Evolutionary conservation across 2,329 filamentous ascomycete genomes (phyloP), one percentile per base, ranked within the genome.

Genomic region (Colletotrichum brevisporum): DNA sequence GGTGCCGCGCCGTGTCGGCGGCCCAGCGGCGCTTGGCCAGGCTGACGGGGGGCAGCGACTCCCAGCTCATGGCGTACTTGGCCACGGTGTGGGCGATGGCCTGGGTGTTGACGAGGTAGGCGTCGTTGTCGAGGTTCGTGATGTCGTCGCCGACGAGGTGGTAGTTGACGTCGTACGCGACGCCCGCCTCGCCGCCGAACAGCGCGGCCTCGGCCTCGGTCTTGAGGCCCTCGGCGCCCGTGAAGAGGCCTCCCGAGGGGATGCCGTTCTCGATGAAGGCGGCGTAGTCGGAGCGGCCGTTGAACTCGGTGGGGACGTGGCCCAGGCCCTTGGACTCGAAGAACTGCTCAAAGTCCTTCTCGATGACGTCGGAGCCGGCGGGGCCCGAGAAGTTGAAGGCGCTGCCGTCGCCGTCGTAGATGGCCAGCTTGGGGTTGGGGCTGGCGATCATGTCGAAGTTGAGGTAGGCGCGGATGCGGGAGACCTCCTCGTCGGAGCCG

Each of bases 221-320:
- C 85, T 91, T 92, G 76, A 89, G 76, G 5, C 81, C 86, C 76
- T 92, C 90, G 2, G 90, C 90, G 12, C 90, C 90, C 9, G 91
- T 92, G 74, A 91, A 91, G 67, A 93, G 83, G 13, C 91, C 91
- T 27, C 91, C 91, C 0, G 88, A 86, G 2, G 91, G 89, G 67
- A 92, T 90, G 10, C 89, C 89, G 72, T 86, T 87, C 74, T 87
- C 85, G 71, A 92, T 88, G 81, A 93, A 92, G 3, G 86, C 88
- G 47, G 86, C 89, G 74, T 93, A 92, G 76, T 93, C 91, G 52
- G 86, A 89, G 61, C 90, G 86, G 6, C 89, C 89, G 76, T 88
- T 86, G 75, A 93, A 93, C 53, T 87, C 85, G 26, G 89, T 89
- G 31, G 88, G 86, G 0, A 88, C 88, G 70, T 85, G 89, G 71